Percentiles rank a stretch among this genome's conserved stretches.
Conservation (phyloP, 345 rosid species). For the Chamaenerion angustifolium region DNA sequence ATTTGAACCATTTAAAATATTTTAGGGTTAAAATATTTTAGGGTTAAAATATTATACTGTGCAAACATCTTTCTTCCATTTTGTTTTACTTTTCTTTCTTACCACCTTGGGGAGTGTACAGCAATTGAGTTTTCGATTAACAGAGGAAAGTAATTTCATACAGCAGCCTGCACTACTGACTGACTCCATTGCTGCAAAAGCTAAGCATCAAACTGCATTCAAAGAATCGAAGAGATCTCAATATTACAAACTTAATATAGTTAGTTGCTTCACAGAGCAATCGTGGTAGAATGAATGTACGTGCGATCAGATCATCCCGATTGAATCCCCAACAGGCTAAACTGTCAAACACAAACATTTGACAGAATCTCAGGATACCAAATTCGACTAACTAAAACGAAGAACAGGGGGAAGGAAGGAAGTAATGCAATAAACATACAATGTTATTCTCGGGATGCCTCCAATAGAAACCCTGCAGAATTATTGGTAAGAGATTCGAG, state of each 20-base stretch:
- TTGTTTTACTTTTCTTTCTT: no score
- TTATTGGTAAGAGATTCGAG: constrained; percentile 47
- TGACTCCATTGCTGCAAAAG: no score
- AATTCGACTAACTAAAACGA: neutral
- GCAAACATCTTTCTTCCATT: no score
- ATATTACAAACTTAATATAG: no score
- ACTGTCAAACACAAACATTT: constrained; percentile 17
- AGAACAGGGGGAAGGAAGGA: neutral
- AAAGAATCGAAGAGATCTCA: neutral
- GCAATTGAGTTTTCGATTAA: no score
- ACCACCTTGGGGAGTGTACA: no score
- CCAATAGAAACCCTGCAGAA: constrained; percentile 80
- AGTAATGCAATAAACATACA: constrained; percentile 20
- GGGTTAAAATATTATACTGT: no score
- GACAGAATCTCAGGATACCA: neutral
- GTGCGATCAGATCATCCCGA: constrained; percentile 6
- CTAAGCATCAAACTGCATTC: neutral
- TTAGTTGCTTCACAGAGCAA: constrained; percentile 3
- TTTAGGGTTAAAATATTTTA: no score
- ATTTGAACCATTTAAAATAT: no score
- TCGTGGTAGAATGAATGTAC: neutral
- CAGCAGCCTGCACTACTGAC: no score
- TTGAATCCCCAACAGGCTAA: constrained; percentile 32
- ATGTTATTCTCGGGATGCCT: constrained; percentile 50
- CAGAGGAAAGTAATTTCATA: no score